phyloP scores from a whole-genome alignment of 306 rosid genomes.

The Luffa acutangula region DNA sequence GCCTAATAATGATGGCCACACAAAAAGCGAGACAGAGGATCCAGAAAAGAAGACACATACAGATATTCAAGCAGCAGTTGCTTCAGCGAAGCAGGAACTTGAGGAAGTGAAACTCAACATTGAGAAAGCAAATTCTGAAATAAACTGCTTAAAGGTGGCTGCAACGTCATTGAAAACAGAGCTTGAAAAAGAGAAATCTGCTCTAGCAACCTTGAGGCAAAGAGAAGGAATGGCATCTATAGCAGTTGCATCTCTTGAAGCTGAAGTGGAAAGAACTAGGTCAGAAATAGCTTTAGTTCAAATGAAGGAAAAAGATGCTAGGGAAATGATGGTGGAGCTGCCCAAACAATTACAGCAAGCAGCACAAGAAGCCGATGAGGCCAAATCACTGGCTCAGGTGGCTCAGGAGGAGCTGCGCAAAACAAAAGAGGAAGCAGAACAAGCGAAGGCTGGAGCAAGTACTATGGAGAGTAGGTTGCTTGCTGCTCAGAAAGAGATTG shows the following conservation, averaged over 20 bases:
- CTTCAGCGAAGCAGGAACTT: conserved; percentile 66
- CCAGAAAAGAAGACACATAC: conserved; percentile 40
- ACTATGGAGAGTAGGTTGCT: conserved; percentile 77
- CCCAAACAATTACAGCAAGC: conserved; percentile 74
- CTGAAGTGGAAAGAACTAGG: conserved; percentile 71
- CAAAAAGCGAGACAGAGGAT: conserved; percentile 34
- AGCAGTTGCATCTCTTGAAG: conserved; percentile 83
- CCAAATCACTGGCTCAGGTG: conserved; percentile 57
- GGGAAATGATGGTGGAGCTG: conserved; percentile 59
- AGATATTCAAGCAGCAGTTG: conserved; percentile 67
- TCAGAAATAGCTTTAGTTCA: conserved; percentile 81
- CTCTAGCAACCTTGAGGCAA: conserved; percentile 54
- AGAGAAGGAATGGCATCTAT: conserved; percentile 97
- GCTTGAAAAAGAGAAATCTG: conserved; percentile 71
- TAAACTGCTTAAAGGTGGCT: conserved; percentile 75
- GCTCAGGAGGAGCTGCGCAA: conserved; percentile 66
- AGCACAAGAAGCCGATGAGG: conserved; percentile 76
- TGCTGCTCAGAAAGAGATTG: conserved; percentile 89
- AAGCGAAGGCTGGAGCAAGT: conserved; percentile 89
- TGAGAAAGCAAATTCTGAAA: conserved; percentile 82
- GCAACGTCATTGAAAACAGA: conserved; percentile 64
- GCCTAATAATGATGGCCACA: conserved; percentile 22
- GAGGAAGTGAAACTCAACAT: conserved; percentile 76
- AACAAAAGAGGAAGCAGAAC: conserved; percentile 74
- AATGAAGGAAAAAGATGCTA: conserved; percentile 90